phyloP scores from a whole-genome alignment of 192 early-diverging fungal species.

The Backusella parvicylindrica region DNA sequence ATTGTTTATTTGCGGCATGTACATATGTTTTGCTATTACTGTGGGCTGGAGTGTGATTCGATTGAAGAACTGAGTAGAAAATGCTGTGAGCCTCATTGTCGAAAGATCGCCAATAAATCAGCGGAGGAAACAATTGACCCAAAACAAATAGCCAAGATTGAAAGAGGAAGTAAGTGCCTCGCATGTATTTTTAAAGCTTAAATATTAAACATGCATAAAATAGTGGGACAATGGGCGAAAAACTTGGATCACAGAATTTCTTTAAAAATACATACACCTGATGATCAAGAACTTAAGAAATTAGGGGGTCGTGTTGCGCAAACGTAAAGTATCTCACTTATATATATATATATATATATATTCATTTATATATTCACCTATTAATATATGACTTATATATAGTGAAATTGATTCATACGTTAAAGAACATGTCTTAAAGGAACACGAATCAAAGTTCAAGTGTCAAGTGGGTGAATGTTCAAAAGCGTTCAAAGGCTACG shows the following conservation, averaged over 20 bases:
- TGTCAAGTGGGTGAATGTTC: constrained; percentile 74
- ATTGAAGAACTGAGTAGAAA: constrained; percentile 84
- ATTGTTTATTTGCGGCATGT: constrained; percentile 86
- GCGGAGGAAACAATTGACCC: background rate
- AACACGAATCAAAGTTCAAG: constrained; percentile 82
- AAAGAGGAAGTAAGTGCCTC: background rate
- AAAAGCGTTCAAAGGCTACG: constrained; percentile 93
- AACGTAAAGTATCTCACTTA: constrained; percentile 29
- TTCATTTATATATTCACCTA: background rate
- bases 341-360: background rate
- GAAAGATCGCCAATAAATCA: constrained; percentile 26
- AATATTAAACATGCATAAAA: background rate
- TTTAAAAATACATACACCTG: constrained; percentile 39
- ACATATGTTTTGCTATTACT: constrained; percentile 96
- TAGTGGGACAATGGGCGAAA: constrained; percentile 50
- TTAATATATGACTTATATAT: background rate
- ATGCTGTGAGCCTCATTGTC: constrained; percentile 60
- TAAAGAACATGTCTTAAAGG: constrained; percentile 52
- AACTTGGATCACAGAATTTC: constrained; percentile 54
- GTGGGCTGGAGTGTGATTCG: constrained; percentile 75
- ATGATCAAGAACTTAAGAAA: constrained; percentile 42
- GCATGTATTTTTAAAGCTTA: background rate
- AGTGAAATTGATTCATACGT: constrained; percentile 55
- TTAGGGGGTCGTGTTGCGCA: constrained; percentile 48
- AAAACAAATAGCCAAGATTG: background rate